Evolutionary conservation across 495 filamentous ascomycete genomes (phyloP).

Genomic region (Geoglossum glabrum): DNA sequence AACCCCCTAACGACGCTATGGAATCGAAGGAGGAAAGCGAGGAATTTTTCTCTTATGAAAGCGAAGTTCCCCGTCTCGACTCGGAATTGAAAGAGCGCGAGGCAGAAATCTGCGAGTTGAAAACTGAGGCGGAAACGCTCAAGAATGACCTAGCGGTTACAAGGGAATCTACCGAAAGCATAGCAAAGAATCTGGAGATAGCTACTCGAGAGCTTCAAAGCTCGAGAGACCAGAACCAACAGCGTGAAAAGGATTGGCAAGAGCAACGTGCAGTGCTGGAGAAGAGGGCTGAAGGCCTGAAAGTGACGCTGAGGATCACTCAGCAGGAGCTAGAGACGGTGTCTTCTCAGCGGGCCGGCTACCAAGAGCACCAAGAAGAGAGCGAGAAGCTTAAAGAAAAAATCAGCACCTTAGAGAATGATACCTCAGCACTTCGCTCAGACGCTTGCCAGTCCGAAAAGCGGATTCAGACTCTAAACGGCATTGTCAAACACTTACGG

Average conservation of each 20-base stretch:
- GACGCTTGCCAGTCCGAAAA: conserved; percentile 12
- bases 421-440: conserved; percentile 17
- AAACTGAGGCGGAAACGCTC: conserved; percentile 36
- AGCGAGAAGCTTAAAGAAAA: conserved; percentile 29
- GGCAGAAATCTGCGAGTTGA: conserved; percentile 43
- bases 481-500: conserved; percentile 8
- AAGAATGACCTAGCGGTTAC: conserved; percentile 32
- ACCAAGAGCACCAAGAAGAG: conserved; percentile 30
- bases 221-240: conserved; percentile 35
- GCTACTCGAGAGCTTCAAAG: conserved; percentile 37
- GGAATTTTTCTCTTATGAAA: conserved; percentile 79
- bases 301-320: conserved; percentile 20
- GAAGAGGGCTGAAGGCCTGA: conserved; percentile 13
- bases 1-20: conserved; percentile 14
- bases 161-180: conserved; percentile 42
- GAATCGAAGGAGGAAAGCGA: conserved; percentile 30
- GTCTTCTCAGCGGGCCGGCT: conserved; percentile 32
- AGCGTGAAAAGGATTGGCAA: conserved; percentile 27
- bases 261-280: conserved; percentile 8
- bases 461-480: conserved; percentile 7
- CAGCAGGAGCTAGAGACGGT: conserved; percentile 19
- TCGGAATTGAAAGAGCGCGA: conserved; percentile 38
- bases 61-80: conserved; percentile 48
- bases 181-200: conserved; percentile 40
- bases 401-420: conserved; percentile 22